Base-by-base conservation (phyloP, 805 yeast genomes). In the Metschnikowia kofuensis region DNA sequence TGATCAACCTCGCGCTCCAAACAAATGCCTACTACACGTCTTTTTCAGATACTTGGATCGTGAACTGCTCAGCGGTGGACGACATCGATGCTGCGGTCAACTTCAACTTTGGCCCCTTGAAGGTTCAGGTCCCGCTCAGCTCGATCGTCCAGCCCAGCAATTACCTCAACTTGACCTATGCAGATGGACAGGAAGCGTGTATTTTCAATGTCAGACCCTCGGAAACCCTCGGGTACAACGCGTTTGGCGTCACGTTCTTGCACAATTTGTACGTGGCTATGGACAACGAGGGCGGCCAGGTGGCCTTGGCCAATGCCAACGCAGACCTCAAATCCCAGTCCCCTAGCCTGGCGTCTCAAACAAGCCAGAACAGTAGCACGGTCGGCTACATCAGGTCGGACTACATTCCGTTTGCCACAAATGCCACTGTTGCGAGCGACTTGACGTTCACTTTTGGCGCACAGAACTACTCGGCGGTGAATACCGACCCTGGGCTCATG, bases 1-100 rank as follows among this genome's bases (percentile, higher is more conserved):
- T 87, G 38, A 72, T 86, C 44, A 79, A 78, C 55, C 64, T 87
- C 30, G 89, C 91, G 0, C 72, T 85, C 27, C 91, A 87, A 64
- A 67, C 84, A 36, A 83, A 83, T 58, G 92, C 92, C 0, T 78
- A 74, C 53, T 87, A 79, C 60, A 74, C 78, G 3, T 62, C 66
- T 4, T 68, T 70, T 6, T 58, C 72, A 7, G 69, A 68, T 26
- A 58, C 75, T 14, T 87, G 92, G 92, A 57, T 84, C 13, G 83
- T 84, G 12, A 77, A 77, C 49, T 87, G 94, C 67, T 66, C 76
- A 11, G 55, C 59, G 31, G 66, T 84, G 13, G 75, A 72, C 1
- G 57, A 65, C 5, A 56, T 75, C 8, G 64, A 75, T 26, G 89
- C 88, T 1, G 66, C 75, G 0, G 47, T 87, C 8, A 72, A 76